phyloP scores from a whole-genome alignment of 257 asterid genomes.

The Nicotiana knightiana region DNA sequence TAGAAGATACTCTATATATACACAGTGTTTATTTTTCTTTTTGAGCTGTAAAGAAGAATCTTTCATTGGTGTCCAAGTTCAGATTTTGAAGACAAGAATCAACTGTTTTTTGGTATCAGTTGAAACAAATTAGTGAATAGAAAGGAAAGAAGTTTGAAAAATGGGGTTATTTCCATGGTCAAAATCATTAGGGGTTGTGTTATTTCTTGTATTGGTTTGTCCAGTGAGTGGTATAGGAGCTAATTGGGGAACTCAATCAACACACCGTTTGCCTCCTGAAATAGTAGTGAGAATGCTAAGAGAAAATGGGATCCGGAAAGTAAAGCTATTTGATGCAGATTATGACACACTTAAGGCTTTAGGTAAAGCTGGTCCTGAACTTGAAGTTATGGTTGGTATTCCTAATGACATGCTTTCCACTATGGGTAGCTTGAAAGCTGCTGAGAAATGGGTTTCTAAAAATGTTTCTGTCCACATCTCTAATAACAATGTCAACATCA shows the following conservation, averaged over 20 bases:
- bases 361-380: conserved; percentile 60
- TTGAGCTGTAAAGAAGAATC: neutral
- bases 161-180: conserved; percentile 21
- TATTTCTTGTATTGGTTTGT: conserved; percentile 13
- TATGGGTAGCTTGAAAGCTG: conserved; percentile 55
- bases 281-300: conserved; percentile 67
- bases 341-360: conserved; percentile 65
- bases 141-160: neutral
- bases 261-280: conserved; percentile 61
- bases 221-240: conserved; percentile 68
- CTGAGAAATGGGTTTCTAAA: conserved; percentile 73
- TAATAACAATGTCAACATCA: conserved; percentile 53
- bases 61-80: neutral
- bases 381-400: conserved; percentile 93
- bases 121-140: too few species aligned
- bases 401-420: conserved; percentile 75
- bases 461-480: conserved; percentile 56
- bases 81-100: neutral
- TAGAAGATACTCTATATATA: neutral
- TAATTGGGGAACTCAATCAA: conserved; percentile 80
- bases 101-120: neutral
- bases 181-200: conserved; percentile 3
- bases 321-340: conserved; percentile 84
- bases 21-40: neutral
- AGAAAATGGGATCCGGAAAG: conserved; percentile 72